Base-by-base conservation (phyloP, 2,329 filamentous ascomycete genomes). In the Fusarium sp. region DNA sequence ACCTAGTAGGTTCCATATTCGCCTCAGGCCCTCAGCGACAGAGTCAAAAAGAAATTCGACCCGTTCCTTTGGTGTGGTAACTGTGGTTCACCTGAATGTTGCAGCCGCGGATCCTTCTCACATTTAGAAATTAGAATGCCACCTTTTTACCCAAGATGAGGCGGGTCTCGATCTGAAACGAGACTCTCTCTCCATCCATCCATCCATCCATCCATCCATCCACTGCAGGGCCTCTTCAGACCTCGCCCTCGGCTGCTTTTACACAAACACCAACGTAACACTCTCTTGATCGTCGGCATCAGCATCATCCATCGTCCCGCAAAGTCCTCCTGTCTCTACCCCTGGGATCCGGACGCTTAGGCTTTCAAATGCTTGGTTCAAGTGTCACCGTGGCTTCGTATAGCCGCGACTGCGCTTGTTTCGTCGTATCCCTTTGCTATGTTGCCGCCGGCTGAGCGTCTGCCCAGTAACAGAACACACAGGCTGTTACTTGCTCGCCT, bases 161-260 rank as follows among this genome's bases (percentile, higher is more conserved):
- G 62, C 59, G 59, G 59, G 59, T 59, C 59, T 64, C 39, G 59
- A 70, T 71, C 69, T 72, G 69, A 72, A 71, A 71, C 69, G 48
- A 65, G 62, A 56, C 53, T 65, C 44, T 55, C 20, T 45, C 22
- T 6, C 22, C 22, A 22, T 22, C 22, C 22, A 22, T 22, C 25
- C n/a, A 30, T n/a, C n/a, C n/a, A n/a, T n/a, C n/a, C n/a, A n/a
- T 6, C 22, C 22, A 22, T 22, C 22, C 22, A 22, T 22, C 25
- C n/a, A 30, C 68, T 67, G 37, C 58, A 70, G 58, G 58, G 53
- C 35, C n/a, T 35, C 15, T 35, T 65, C 60, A 30, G 17, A 33
- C 57, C 51, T 68, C 64, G 44, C 59, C 66, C 54, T 65, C 41
- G 57, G 32, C 45, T 44, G 39, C 59, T 48, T 46, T 11, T 55